Percentiles rank a stretch among this genome's conserved stretches.
phyloP scores from a whole-genome alignment of 805 yeast species.

The Pichia heedii region DNA sequence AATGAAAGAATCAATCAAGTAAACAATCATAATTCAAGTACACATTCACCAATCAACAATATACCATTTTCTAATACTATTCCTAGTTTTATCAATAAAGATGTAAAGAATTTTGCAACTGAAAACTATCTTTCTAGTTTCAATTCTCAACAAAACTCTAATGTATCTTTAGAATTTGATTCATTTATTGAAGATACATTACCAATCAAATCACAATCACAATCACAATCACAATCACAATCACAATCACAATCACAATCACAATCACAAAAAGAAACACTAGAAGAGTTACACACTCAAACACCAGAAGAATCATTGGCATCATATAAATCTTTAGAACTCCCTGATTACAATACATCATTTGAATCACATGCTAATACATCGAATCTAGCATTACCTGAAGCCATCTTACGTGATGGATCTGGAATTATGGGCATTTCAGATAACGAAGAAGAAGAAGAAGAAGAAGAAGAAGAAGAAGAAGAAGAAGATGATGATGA shows the following conservation, averaged over 20 bases:
- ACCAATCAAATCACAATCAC: conserved; percentile 7
- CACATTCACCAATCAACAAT: too few relatives aligned
- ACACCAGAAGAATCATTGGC: background rate
- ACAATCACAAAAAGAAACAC: background rate
- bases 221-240: conserved; percentile 6
- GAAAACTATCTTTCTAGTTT: conserved; percentile 1
- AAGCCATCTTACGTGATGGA: conserved; percentile 24
- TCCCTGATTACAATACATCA: background rate
- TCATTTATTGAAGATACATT: conserved; percentile 4
- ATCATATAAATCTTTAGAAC: background rate
- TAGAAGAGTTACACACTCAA: too few relatives aligned
- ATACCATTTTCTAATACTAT: too few relatives aligned
- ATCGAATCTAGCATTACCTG: conserved; percentile 27
- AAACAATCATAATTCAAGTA: too few relatives aligned
- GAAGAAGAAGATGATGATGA: background rate
- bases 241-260: conserved; percentile 9
- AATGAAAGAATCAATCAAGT: too few relatives aligned
- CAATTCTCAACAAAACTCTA: background rate
- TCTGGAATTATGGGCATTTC: conserved; percentile 5
- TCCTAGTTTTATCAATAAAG: conserved; percentile 6
- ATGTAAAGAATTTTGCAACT: conserved; percentile 3
- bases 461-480: background rate
- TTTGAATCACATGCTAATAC: conserved; percentile 16
- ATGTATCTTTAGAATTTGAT: background rate
- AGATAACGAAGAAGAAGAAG: conserved; percentile 1